These are phyloP conservation scores for Cyberlindnera mrakii DNA, from an alignment of 805 yeast genomes.

Conservation along the genomic window DNA sequence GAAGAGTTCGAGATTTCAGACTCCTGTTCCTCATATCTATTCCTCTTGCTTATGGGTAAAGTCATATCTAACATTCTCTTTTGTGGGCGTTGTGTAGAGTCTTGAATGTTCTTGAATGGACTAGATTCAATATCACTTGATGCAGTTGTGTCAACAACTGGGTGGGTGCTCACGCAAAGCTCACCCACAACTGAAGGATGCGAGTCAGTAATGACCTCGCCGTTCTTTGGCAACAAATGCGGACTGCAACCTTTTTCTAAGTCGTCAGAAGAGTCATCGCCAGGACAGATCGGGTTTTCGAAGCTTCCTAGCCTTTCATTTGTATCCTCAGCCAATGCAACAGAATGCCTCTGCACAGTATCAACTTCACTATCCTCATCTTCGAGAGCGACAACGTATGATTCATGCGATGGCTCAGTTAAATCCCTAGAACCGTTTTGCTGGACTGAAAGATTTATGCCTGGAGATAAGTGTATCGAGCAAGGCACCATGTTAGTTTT, in stretches of 20 bases:
- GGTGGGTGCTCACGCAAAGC: neutral
- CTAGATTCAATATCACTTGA: slow-evolving; percentile 1
- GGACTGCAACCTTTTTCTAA: no score
- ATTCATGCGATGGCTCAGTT: neutral
- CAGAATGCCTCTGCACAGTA: no score
- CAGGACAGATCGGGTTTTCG: no score
- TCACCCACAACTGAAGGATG: neutral
- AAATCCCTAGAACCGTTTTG: slow-evolving; percentile 1
- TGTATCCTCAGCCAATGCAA: no score
- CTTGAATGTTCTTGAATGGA: slow-evolving; percentile 1
- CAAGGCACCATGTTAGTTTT: neutral
- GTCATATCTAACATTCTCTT: neutral
- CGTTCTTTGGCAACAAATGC: neutral
- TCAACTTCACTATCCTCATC: neutral
- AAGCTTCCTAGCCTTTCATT: no score
- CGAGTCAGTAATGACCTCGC: slow-evolving; percentile 1
- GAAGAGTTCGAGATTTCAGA: neutral
- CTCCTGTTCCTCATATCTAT: no score
- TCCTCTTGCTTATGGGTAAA: no score
- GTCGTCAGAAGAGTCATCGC: no score
- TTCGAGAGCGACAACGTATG: no score
- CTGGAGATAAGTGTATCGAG: neutral
- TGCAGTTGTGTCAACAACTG: neutral
- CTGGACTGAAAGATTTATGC: neutral
- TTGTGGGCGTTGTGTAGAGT: neutral